Evolutionary conservation across 495 filamentous ascomycete species (phyloP).

Genomic region (Amphirosellinia nigrospora): DNA sequence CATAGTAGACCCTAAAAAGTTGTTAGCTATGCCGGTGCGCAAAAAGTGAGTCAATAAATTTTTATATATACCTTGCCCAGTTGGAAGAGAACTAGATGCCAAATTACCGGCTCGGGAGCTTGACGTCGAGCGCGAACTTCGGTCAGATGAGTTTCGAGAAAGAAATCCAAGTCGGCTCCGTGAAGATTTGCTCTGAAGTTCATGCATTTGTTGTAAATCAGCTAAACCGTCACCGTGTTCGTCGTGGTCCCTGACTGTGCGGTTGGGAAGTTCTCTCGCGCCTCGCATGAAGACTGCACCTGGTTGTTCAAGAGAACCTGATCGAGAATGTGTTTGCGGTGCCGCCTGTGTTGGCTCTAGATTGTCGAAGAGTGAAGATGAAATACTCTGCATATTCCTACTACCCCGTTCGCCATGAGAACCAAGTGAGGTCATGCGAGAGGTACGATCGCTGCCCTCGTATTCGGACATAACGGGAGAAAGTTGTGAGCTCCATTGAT

Average conservation of each 20-base stretch:
- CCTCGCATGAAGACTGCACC: slow-evolving; percentile 44
- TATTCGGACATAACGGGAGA: slow-evolving; percentile 75
- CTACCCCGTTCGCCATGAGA: slow-evolving; percentile 47
- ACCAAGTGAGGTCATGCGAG: slow-evolving; percentile 52
- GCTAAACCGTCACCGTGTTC: slow-evolving; percentile 62
- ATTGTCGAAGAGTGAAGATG: slow-evolving; percentile 53
- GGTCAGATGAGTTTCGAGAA: slow-evolving; percentile 50
- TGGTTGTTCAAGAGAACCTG: slow-evolving; percentile 50
- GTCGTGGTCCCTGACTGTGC: slow-evolving; percentile 56
- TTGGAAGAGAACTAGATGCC: slow-evolving; percentile 62
- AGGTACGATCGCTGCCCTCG: slow-evolving; percentile 52
- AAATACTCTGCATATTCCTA: slow-evolving; percentile 58
- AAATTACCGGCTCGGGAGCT: slow-evolving; percentile 62
- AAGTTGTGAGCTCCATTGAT: slow-evolving; percentile 76
- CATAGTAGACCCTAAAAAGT: slow-evolving; percentile 56
- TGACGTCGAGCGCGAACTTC: slow-evolving; percentile 54
- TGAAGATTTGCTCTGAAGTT: slow-evolving; percentile 50
- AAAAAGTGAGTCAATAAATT: not conserved
- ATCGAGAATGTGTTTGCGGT: slow-evolving; percentile 45
- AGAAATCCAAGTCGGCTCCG: slow-evolving; percentile 51
- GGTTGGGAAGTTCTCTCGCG: slow-evolving; percentile 34
- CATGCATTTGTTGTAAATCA: slow-evolving; percentile 53
- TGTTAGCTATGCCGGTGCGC: slow-evolving; percentile 22
- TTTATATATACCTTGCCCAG: slow-evolving; percentile 63
- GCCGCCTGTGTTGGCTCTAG: slow-evolving; percentile 42